These are phyloP conservation scores for Suillus americanus DNA, from an alignment of 768 basidiomycete species.

Conservation along the genomic window DNA sequence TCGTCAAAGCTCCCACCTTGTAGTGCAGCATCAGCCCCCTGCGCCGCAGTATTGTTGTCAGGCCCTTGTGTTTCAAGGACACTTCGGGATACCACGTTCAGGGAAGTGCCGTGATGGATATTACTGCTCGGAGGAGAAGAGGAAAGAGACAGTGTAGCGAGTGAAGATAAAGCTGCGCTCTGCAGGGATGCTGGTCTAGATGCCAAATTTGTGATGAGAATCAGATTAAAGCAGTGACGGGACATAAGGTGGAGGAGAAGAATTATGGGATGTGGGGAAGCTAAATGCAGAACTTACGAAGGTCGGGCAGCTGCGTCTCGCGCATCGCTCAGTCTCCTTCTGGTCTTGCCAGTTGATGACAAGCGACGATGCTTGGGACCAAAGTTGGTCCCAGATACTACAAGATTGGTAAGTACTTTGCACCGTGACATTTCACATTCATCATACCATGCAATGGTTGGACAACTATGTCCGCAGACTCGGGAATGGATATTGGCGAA, in stretches of 20 bases:
- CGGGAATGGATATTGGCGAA: constrained; percentile 42
- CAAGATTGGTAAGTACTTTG: constrained; percentile 12
- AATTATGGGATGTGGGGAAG: constrained; percentile 11
- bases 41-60: constrained; percentile 11
- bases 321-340: constrained; percentile 75
- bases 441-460: constrained; percentile 17
- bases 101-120: constrained; percentile 20
- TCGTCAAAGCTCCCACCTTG: constrained; percentile 21
- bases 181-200: constrained; percentile 37
- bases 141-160: constrained; percentile 42
- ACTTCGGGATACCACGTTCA: constrained; percentile 11
- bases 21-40: constrained; percentile 4
- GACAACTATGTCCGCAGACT: constrained; percentile 10
- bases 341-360: constrained; percentile 68
- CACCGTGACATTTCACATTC: constrained; percentile 18
- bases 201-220: background rate
- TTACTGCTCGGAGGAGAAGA: constrained; percentile 35
- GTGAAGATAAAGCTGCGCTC: constrained; percentile 35
- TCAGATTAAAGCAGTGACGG: background rate
- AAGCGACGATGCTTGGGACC: constrained; percentile 61
- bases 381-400: constrained; percentile 31
- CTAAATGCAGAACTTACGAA: constrained; percentile 52
- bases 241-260: background rate
- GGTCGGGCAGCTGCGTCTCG: constrained; percentile 74
- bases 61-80: constrained; percentile 12